These are phyloP conservation scores for Tricholoma flavovirens DNA, from an alignment of 768 basidiomycete species.

Conservation along the genomic window DNA sequence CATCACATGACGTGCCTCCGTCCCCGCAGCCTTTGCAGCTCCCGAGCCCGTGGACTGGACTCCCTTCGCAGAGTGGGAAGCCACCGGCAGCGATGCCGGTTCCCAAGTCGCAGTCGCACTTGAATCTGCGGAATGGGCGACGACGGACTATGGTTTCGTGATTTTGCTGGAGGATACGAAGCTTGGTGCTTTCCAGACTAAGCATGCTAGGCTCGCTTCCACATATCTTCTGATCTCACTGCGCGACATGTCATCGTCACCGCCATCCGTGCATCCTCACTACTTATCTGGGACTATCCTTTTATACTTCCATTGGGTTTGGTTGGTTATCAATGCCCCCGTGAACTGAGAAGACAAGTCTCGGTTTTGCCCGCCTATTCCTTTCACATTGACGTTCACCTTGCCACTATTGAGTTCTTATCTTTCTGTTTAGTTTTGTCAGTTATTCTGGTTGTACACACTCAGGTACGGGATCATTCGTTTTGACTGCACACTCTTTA, in stretches of 20 bases:
- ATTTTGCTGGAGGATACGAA: neutral
- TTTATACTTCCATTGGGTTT: neutral
- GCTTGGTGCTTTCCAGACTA: neutral
- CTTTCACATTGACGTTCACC: neutral
- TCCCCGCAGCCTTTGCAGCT: slow-evolving; percentile 23
- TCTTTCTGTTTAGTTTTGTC: neutral
- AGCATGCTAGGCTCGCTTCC: neutral
- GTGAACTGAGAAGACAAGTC: neutral
- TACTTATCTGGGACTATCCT: neutral
- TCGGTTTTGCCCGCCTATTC: neutral
- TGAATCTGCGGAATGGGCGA: neutral
- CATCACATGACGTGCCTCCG: slow-evolving; percentile 16
- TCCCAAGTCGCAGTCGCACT: slow-evolving; percentile 12
- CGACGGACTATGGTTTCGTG: slow-evolving; percentile 3
- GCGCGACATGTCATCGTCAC: neutral
- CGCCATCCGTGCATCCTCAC: neutral
- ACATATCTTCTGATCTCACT: neutral
- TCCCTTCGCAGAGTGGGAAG: slow-evolving; percentile 30
- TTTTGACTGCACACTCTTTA: neutral
- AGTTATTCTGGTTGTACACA: slow-evolving; percentile 1
- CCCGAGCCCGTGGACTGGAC: slow-evolving; percentile 39
- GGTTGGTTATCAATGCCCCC: neutral
- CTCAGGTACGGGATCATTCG: neutral
- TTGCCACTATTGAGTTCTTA: neutral
- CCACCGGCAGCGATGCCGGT: slow-evolving; percentile 20